Evolutionary conservation across 2,329 filamentous ascomycete genomes (phyloP).

Genomic region (Clarireedia sp.): DNA sequence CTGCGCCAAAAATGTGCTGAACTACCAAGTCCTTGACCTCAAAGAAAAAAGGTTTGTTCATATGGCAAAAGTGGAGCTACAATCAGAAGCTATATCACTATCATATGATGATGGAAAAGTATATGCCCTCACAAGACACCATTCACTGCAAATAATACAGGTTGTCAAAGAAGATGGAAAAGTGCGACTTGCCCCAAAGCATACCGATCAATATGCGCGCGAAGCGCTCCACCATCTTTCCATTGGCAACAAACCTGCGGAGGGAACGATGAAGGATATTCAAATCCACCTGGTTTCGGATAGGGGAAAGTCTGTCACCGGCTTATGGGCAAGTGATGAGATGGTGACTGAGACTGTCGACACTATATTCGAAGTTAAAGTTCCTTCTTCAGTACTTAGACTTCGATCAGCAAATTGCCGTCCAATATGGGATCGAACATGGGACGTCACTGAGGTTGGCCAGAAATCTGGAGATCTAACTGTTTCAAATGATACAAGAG

Average conservation of each 20-base stretch:
- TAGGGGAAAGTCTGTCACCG: conserved; percentile 25
- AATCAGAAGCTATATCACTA: conserved; percentile 45
- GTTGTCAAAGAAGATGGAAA: conserved; percentile 20
- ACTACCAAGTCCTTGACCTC: conserved; percentile 48
- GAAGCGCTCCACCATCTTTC: conserved; percentile 23
- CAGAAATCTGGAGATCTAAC: neutral
- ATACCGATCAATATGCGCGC: conserved; percentile 28
- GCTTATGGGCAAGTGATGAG: conserved; percentile 25
- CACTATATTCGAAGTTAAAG: conserved; percentile 46
- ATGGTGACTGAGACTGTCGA: conserved; percentile 25
- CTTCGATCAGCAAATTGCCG: conserved; percentile 46
- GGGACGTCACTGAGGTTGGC: conserved; percentile 4
- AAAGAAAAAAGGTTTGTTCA: conserved; percentile 43
- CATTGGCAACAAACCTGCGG: neutral
- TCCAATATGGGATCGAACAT: conserved; percentile 24
- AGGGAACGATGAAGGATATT: neutral
- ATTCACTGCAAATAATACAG: conserved; percentile 50
- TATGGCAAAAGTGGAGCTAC: conserved; percentile 40
- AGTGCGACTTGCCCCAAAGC: conserved; percentile 24
- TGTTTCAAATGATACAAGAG: neutral
- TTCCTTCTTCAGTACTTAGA: conserved; percentile 49
- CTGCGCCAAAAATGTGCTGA: conserved; percentile 44
- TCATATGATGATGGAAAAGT: conserved; percentile 40
- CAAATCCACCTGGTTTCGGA: conserved; percentile 28
- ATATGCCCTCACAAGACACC: conserved; percentile 41